Evolutionary conservation across 2,329 filamentous ascomycete species (phyloP), one percentile per base, ranked within the genome.

Genomic region (Akanthomyces dipterigenus): DNA sequence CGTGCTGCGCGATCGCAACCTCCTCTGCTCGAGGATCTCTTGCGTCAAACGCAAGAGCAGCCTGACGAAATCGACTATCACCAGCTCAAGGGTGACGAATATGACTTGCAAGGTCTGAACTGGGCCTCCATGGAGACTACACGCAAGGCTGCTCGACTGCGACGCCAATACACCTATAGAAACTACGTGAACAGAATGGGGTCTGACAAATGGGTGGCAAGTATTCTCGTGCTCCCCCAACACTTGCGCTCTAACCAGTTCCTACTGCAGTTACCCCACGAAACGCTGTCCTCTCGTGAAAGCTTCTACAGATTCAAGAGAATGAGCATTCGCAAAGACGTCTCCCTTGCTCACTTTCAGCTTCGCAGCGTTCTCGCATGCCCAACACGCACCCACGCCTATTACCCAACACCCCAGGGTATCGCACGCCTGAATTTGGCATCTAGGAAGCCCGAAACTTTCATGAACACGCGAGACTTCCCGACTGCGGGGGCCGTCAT

Each of bases 341-440:
- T 85, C 26, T 76, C 79, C 63, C 71, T 88, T 20, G 76, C 83
- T n/a, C 86, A 89, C 71, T 88, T 88, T 63, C 86, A 89, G 68
- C 75, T 88, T 14, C 82, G 86, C 48, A 87, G 86, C 66, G 76
- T 87, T 18, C 72, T 89, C 22, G 83, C 82, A 2, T 81, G 80
- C 66, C 77, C 82, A 5, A 83, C 82, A 9, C 77, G 80, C 36
- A 81, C 79, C 7, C 79, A 81, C 46, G 77, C 79, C 9, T 88
- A 83, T 68, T 88, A 87, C 66, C 80, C 84, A 3, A 78, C 78
- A 40, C 69, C 71, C 45, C 75, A 75, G 54, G 77, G 78, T 16
- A 75, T 88, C 20, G 75, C 79, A 46, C 76, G 81, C 58, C 76
- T 83, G 64, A 82, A 87, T 67, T 78, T 81, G 11, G 70, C 78